Evolutionary conservation across 371 early-diverging fungal species (phyloP).

Genomic region (Actinomortierella ambigua): DNA sequence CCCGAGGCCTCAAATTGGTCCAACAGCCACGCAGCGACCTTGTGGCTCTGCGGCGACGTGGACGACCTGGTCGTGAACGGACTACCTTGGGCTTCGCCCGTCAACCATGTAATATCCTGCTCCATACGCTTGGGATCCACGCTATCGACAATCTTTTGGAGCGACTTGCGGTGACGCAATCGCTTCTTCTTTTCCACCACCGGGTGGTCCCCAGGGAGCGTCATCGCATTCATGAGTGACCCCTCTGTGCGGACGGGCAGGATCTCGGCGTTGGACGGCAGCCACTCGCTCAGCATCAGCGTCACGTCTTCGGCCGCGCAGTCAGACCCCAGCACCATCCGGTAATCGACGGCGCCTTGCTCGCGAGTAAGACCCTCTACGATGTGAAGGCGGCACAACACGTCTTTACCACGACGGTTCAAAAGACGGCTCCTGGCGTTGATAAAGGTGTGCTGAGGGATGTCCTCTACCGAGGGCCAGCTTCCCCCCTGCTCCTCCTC

Average conservation of each 20-base stretch:
- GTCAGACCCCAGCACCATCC: conserved; percentile 33
- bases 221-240: conserved; percentile 13
- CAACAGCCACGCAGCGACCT: conserved; percentile 47
- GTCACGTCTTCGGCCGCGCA: conserved; percentile 23
- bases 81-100: conserved; percentile 44
- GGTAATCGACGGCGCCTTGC: conserved; percentile 19
- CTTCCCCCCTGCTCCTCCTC: no score
- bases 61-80: conserved; percentile 45
- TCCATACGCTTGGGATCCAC: conserved; percentile 29
- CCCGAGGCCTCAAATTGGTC: conserved; percentile 40
- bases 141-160: conserved; percentile 35
- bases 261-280: conserved; percentile 45
- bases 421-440: conserved; percentile 1
- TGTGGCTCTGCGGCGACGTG: conserved; percentile 33
- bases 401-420: conserved; percentile 31
- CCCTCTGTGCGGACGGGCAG: conserved; percentile 38
- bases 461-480: no score
- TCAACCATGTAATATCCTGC: conserved; percentile 46
- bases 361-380: conserved; percentile 4
- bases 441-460: no score
- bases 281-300: conserved; percentile 16
- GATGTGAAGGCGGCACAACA: conserved; percentile 27
- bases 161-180: conserved; percentile 21
- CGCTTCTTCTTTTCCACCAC: conserved; percentile 17
- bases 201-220: conserved; percentile 34